Evolutionary conservation across 805 yeast species (phyloP).

Genomic region (Metschnikowia lunata): DNA sequence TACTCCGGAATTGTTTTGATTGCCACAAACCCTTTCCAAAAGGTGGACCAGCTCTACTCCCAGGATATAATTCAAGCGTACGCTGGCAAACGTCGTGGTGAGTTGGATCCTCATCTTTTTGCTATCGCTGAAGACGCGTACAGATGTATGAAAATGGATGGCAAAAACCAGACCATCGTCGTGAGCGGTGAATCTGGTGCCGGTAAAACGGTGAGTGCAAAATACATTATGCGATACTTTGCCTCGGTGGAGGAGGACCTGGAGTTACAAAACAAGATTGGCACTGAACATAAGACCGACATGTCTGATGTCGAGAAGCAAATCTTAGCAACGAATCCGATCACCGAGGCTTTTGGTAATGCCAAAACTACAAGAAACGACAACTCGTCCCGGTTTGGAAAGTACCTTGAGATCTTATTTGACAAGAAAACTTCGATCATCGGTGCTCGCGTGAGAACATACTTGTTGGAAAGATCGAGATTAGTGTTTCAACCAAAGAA

Average conservation of each 20-base stretch:
- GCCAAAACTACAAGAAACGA: slow-evolving; percentile 97
- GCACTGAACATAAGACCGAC: slow-evolving; percentile 45
- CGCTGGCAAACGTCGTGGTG: slow-evolving; percentile 90
- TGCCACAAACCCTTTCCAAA: slow-evolving; percentile 94
- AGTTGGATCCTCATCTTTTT: slow-evolving; percentile 92
- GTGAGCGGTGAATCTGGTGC: slow-evolving; percentile 99
- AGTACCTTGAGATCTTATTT: slow-evolving; percentile 87
- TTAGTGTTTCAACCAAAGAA: slow-evolving; percentile 84
- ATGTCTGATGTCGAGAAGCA: slow-evolving; percentile 91
- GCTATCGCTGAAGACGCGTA: slow-evolving; percentile 98
- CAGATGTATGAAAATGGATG: slow-evolving; percentile 84
- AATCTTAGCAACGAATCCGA: slow-evolving; percentile 93
- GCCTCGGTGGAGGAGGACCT: slow-evolving; percentile 76
- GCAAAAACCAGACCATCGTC: slow-evolving; percentile 88
- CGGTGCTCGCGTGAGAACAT: slow-evolving; percentile 93
- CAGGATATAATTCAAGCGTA: slow-evolving; percentile 92
- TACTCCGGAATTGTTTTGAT: slow-evolving; percentile 95
- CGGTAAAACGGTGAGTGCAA: slow-evolving; percentile 96
- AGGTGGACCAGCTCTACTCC: slow-evolving; percentile 85
- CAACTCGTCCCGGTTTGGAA: slow-evolving; percentile 96
- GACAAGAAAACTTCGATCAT: slow-evolving; percentile 70
- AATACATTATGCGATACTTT: slow-evolving; percentile 94
- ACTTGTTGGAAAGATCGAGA: slow-evolving; percentile 87
- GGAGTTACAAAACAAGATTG: slow-evolving; percentile 29
- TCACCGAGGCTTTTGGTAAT: slow-evolving; percentile 97